Conservation (phyloP, 495 filamentous ascomycete species). For the Cryomyces antarcticus region DNA sequence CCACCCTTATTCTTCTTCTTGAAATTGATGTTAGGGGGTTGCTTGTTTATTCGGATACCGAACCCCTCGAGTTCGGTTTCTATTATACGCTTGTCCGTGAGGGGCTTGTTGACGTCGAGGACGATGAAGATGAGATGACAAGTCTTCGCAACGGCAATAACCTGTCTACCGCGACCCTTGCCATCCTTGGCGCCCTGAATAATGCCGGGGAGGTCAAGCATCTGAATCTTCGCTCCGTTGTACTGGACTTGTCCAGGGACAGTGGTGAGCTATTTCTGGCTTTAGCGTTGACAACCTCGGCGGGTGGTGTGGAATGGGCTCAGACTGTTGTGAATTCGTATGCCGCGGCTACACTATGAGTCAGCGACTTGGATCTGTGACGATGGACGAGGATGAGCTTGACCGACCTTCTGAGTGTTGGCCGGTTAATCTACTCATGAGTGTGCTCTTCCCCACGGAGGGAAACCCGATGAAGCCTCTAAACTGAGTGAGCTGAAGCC, state of each 20-base stretch:
- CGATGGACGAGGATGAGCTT: not conserved
- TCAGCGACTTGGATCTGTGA: not conserved
- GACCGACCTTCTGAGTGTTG: slow-evolving; percentile 70
- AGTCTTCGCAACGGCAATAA: slow-evolving; percentile 96
- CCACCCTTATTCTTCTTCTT: slow-evolving; percentile 99
- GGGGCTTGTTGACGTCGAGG: slow-evolving; percentile 91
- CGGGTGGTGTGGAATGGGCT: not conserved
- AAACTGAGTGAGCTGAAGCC: slow-evolving; percentile 1
- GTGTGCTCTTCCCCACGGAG: slow-evolving; percentile 91
- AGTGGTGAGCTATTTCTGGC: slow-evolving; percentile 43
- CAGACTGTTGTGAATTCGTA: slow-evolving; percentile 83
- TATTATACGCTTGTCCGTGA: slow-evolving; percentile 93
- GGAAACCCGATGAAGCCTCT: slow-evolving; percentile 56
- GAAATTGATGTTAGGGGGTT: slow-evolving; percentile 91
- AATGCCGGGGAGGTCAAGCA: slow-evolving; percentile 96
- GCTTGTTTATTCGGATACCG: slow-evolving; percentile 93
- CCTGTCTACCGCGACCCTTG: slow-evolving; percentile 92
- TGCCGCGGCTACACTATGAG: slow-evolving; percentile 42
- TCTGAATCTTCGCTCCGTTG: slow-evolving; percentile 95
- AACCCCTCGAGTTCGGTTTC: slow-evolving; percentile 95
- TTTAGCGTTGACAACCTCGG: slow-evolving; percentile 2
- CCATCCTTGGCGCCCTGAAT: slow-evolving; percentile 98
- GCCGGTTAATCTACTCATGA: slow-evolving; percentile 86
- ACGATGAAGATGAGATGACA: slow-evolving; percentile 99
- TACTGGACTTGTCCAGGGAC: slow-evolving; percentile 93